Evolutionary conservation across 139 green algal species (phyloP), one percentile per base, ranked within the genome.

Genomic region (Ulvella scutata): DNA sequence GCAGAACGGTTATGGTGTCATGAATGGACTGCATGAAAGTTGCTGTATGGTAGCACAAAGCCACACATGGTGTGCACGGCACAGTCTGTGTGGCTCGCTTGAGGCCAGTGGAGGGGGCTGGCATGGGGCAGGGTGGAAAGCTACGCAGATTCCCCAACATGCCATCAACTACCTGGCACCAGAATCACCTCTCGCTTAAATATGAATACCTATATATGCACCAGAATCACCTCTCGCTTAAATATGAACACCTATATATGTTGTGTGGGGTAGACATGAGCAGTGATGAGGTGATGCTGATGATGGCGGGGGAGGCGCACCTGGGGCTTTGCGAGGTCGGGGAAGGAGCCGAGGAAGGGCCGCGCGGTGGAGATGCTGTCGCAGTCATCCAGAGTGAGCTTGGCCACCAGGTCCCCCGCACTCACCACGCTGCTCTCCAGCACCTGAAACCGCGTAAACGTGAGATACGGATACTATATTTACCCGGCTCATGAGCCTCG

Each of bases 401-500:
- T 72, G 0, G 88, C 92, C 40, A 97, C 93, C 20, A 96, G 81
- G 38, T 93, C 87, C 6, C 91, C 91, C 21, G 87, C 78, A 4
- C 61, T 74, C 35, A 97, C 80, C 34, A 88, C 82, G 1, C 80
- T 80, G 20, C 91, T 90, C 82, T 97, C 92, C 1, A 88, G 81
- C 60, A 93, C 75, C 31, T n/a, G n/a, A n/a, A n/a, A n/a, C n/a
- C n/a, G n/a, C n/a, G n/a, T n/a, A n/a, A n/a, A n/a, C n/a, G 26
- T 62, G 40, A n/a, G n/a, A n/a, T n/a, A n/a, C n/a, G n/a, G n/a
- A n/a, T n/a, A n/a, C n/a, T n/a, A n/a, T n/a, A n/a, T n/a, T n/a
- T n/a, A n/a, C n/a, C n/a, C n/a, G n/a, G n/a, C n/a, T n/a, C n/a
- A n/a, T n/a, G n/a, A n/a, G n/a, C n/a, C n/a, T n/a, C n/a, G n/a